Evolutionary conservation across 495 filamentous ascomycete genomes (phyloP).

Genomic region (Talaromyces thailandensis): DNA sequence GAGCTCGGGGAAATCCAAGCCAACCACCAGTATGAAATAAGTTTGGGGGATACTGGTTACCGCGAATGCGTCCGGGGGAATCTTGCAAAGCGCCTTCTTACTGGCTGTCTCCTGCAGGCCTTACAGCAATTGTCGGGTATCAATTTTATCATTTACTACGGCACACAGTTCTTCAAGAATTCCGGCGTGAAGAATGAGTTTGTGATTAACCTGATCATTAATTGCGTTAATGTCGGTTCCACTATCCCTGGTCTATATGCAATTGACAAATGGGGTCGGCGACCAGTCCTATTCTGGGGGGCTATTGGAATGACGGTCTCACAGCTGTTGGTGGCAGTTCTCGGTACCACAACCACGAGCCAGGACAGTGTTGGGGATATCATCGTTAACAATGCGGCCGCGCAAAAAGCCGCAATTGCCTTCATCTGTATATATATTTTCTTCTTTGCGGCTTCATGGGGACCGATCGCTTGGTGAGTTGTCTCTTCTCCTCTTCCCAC

Average conservation of each 20-base stretch:
- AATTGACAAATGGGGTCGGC: constrained; percentile 65
- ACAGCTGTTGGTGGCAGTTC: constrained; percentile 59
- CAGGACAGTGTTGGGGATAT: constrained; percentile 36
- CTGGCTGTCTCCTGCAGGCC: constrained; percentile 69
- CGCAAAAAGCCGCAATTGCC: constrained; percentile 52
- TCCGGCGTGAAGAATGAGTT: constrained; percentile 61
- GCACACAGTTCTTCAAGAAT: constrained; percentile 64
- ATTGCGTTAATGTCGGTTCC: constrained; percentile 59
- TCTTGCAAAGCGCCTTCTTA: constrained; percentile 59
- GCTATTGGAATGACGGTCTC: constrained; percentile 62
- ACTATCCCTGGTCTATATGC: constrained; percentile 64
- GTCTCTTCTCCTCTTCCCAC: background rate
- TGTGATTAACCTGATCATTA: constrained; percentile 57
- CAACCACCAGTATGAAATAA: constrained; percentile 70
- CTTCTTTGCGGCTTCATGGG: constrained; percentile 61
- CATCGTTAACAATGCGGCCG: constrained; percentile 28
- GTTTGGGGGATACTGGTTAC: constrained; percentile 60
- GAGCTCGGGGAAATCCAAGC: constrained; percentile 75
- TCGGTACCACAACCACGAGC: constrained; percentile 38
- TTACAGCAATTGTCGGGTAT: constrained; percentile 70
- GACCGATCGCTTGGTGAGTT: constrained; percentile 49
- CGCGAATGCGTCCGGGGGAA: constrained; percentile 55
- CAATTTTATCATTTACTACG: constrained; percentile 80
- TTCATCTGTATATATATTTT: constrained; percentile 61
- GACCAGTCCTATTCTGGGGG: constrained; percentile 60